Base-by-base conservation (phyloP, 257 asterid species). In the Eustoma russellianum region DNA sequence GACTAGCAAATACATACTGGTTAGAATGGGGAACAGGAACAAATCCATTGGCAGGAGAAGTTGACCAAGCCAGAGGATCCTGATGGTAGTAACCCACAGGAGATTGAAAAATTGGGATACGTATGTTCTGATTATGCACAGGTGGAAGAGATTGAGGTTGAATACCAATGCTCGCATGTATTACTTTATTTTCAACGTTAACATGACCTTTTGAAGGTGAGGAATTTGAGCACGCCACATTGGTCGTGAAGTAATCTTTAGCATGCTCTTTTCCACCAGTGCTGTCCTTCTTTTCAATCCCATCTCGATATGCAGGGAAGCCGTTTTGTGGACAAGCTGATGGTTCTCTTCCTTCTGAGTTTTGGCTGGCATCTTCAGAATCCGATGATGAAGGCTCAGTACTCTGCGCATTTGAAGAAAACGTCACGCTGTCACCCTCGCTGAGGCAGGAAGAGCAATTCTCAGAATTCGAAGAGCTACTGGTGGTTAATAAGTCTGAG, bases 381-480 rank as follows among this genome's bases (percentile, higher is more conserved):
- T 92, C 97, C 13, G 95, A 88, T 41, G 80, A 74, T 48, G 83
- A 71, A 35, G 92, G 80, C 68, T 79, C 98, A 30, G 77, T 74
- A 58, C 79, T 82, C 62, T 67, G 91, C n/a, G 74, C 71, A 49
- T 79, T 82, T 10, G 77, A 69, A 40, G 86, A 88, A 56, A 73
- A 84, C 7, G 66, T 47, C 62, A 66, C 82, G 79, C 89, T 84
- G 73, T 90, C 96, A 48, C 95, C 96, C 73, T 88, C 91, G 53
- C 88, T 88, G 62, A 71, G 89, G 65, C 92, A 85, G 55, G 86
- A 90, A 9, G 96, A 85, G 74, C 88, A 75, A 72, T 86, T 83
- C 55, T 83, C 94, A 17, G 93, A 89, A 74, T 75, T 78, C 19
- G 90, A 78, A 7, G 82, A 79, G 71, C 72, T 66, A 79, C 75